Evolutionary conservation across 164 flowering plant genomes (phyloP), one percentile per base, ranked within the genome.

Genomic region (Tetracentron sinense): DNA sequence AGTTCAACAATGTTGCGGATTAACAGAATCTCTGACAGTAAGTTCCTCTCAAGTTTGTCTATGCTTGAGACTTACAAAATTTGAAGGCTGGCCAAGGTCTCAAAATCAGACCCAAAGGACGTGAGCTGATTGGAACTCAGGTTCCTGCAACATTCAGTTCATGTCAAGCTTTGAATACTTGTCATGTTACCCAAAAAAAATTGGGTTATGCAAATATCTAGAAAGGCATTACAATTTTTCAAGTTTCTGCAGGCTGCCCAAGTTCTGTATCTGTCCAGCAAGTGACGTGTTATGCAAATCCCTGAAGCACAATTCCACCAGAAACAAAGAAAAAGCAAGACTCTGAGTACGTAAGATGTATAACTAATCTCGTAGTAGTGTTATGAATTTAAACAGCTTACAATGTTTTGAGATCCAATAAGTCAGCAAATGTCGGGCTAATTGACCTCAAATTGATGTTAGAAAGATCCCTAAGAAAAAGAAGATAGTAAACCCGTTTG

Each of bases 271-370:
- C 61, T 79, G 71, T 61, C 92, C 97, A 33, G 83, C 29, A 65
- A 90, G 89, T 38, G 97, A 88, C 29, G 92, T 79, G 75, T 88
- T 90, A 69, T 88, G 95, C 85, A 90, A 77, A 72, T 90, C 88
- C 72, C 97, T 90, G 79, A 22, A 67, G 49, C 51, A 71, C 19
- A 70, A 44, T 51, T 67, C 59, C 28, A 56, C 60, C n/a, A n/a
- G 50, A 17, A 30, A 42, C 8, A 14, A 38, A 20, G n/a, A 27
- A 21, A 14, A 47, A 56, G 28, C 28, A 60, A 16, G 27, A 42
- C 29, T 50, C 16, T 44, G 5, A n/a, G 17, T 56, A n/a, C n/a
- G n/a, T 47, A 33, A 47, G 3, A 25, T 27, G 10, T 30, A 31
- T 27, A 28, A 54, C 46, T 15, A 52, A 21, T 31, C 53, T 16